Percentiles rank a stretch among this genome's conserved stretches.
Evolutionary conservation across 1,284 basidiomycete species (phyloP).

Genomic region (Ganoderma sinense): DNA sequence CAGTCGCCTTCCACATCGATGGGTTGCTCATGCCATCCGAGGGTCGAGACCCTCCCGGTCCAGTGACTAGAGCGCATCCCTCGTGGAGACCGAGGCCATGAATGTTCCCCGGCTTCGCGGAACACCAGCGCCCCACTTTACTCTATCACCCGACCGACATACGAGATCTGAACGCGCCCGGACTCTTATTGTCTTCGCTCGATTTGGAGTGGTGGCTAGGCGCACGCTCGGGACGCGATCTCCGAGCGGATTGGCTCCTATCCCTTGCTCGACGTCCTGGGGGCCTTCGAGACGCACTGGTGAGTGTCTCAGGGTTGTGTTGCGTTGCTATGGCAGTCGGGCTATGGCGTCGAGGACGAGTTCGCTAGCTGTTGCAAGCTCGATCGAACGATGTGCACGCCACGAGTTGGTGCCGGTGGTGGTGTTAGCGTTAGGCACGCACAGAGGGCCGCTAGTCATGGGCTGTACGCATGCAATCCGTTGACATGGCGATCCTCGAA

Average conservation of each 20-base stretch:
- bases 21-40: neutral
- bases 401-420: constrained; percentile 2
- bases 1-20: neutral
- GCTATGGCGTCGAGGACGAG: neutral
- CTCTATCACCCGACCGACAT: constrained; percentile 12
- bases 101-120: constrained; percentile 10
- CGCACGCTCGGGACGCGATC: constrained; percentile 16
- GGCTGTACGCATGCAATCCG: neutral
- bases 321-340: constrained; percentile 15
- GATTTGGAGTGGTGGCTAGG: constrained; percentile 21
- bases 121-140: constrained; percentile 10
- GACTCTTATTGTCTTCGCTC: constrained; percentile 34
- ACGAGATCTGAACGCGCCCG: constrained; percentile 18
- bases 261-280: neutral
- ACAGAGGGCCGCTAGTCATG: neutral
- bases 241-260: constrained; percentile 11
- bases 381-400: constrained; percentile 1
- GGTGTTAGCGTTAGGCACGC: neutral
- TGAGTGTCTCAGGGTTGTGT: constrained; percentile 11
- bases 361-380: constrained; percentile 2
- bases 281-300: neutral
- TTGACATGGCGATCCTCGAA: constrained; percentile 6
- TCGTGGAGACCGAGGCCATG: constrained; percentile 8
- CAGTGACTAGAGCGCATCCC: neutral
- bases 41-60: neutral